Evolutionary conservation across 148 eudicot genomes (phyloP).

Genomic region (Chenopodium berlandieri): DNA sequence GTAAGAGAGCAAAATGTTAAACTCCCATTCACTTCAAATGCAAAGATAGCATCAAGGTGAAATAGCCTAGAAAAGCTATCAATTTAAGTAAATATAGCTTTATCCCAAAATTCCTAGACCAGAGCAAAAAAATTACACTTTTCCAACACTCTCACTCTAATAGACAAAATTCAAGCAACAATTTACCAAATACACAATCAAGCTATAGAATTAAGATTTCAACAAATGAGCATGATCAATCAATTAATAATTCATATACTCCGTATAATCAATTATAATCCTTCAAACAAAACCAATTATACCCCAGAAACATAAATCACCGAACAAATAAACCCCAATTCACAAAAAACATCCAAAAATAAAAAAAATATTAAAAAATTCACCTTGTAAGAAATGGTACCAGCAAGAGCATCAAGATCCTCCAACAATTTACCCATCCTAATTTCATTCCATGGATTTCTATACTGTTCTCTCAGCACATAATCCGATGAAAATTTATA

Average conservation of each 20-base stretch:
- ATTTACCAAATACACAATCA: conserved; percentile 1
- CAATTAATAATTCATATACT: neutral
- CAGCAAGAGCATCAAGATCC: conserved; percentile 96
- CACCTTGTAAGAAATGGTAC: conserved; percentile 88
- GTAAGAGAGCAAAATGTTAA: neutral
- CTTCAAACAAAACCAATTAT: neutral
- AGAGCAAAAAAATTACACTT: too few relatives aligned
- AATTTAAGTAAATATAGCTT: neutral
- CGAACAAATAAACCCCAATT: neutral
- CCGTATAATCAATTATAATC: neutral
- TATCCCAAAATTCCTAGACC: neutral
- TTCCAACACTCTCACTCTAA: neutral
- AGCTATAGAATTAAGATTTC: neutral
- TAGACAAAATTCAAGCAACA: neutral
- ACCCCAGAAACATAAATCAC: neutral
- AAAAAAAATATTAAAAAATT: neutral
- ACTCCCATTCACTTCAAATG: too few relatives aligned
- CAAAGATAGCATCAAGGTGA: neutral
- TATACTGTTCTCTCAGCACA: conserved; percentile 78
- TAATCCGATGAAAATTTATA: conserved; percentile 66
- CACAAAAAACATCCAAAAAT: neutral
- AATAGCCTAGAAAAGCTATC: neutral
- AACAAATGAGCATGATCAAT: neutral
- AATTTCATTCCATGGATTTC: conserved; percentile 88
- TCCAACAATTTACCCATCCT: conserved; percentile 87